A percentile compares a stretch with the other conserved stretches of the same genome.
Evolutionary conservation across 2,329 filamentous ascomycete species (phyloP).

Genomic region (Ceratocystis colombiana): DNA sequence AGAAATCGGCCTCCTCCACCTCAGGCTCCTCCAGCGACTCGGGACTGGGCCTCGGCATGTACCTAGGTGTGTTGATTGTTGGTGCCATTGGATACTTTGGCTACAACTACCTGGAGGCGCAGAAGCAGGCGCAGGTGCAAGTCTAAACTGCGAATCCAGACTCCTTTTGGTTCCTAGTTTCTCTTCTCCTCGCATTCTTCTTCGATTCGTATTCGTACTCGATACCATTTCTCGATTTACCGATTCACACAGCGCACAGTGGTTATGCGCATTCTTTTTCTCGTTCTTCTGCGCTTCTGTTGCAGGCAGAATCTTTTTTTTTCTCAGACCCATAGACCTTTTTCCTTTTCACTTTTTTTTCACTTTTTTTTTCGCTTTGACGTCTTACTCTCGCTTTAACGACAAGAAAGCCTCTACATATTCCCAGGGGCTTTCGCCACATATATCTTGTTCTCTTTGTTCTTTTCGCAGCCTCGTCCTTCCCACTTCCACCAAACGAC

Average conservation of each 20-base stretch:
- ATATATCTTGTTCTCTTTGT: no score
- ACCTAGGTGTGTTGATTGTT: conserved; percentile 69
- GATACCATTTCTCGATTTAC: no score
- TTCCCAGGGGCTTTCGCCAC: no score
- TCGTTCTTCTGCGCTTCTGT: background rate
- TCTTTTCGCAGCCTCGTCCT: no score
- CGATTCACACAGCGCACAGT: no score
- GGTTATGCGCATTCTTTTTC: no score
- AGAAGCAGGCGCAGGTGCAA: conserved; percentile 32
- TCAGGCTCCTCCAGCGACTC: conserved; percentile 41
- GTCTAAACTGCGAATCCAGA: conserved; percentile 28
- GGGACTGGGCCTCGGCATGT: conserved; percentile 66
- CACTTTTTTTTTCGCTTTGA: background rate
- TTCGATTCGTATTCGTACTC: background rate
- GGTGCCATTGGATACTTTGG: conserved; percentile 66
- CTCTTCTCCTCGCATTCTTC: conserved; percentile 4
- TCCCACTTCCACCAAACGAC: background rate
- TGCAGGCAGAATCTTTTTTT: background rate
- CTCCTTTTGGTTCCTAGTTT: background rate
- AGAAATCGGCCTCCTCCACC: conserved; percentile 42
- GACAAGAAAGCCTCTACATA: no score
- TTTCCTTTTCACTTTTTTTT: background rate
- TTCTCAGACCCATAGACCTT: background rate
- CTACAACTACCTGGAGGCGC: conserved; percentile 71
- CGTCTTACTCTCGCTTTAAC: background rate